These are phyloP conservation scores for Daedaleopsis nitida DNA, from an alignment of 768 basidiomycete genomes.

Conservation along the genomic window DNA sequence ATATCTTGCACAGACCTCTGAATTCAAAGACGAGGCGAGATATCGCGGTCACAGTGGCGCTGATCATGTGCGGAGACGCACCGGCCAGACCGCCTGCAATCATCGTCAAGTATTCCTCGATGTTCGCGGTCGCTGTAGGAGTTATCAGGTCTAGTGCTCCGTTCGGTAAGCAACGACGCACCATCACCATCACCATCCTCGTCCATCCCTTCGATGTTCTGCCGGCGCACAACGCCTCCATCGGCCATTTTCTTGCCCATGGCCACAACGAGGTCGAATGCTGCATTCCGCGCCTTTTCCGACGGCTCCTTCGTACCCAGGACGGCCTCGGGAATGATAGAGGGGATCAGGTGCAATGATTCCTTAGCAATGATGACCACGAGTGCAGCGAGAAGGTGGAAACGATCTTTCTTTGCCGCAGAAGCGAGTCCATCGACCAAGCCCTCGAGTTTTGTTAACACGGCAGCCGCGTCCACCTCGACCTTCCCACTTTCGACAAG, in stretches of 20 bases:
- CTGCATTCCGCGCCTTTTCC: constrained; percentile 84
- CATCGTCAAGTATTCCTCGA: constrained; percentile 97
- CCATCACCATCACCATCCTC: constrained; percentile 60
- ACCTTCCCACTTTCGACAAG: constrained; percentile 68
- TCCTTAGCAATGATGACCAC: constrained; percentile 68
- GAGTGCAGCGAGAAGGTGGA: constrained; percentile 70
- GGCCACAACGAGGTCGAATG: constrained; percentile 85
- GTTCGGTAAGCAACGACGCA: constrained; percentile 16
- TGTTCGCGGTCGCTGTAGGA: constrained; percentile 60
- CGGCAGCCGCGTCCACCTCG: constrained; percentile 51
- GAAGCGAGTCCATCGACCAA: constrained; percentile 65
- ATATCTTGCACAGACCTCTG: constrained; percentile 58
- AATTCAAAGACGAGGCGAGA: constrained; percentile 96
- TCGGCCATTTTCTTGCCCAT: constrained; percentile 92
- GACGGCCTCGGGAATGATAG: constrained; percentile 90
- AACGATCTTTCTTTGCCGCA: constrained; percentile 94
- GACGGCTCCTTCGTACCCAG: constrained; percentile 97
- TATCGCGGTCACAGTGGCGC: constrained; percentile 92
- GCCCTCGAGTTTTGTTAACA: constrained; percentile 67
- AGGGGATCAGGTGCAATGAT: constrained; percentile 81
- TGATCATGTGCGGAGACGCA: constrained; percentile 96
- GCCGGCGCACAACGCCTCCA: constrained; percentile 81
- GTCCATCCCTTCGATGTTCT: constrained; percentile 82
- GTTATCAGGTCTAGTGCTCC: background rate
- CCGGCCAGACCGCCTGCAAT: constrained; percentile 92